phyloP scores from a whole-genome alignment of 306 rosid species.

The Fagus crenata region DNA sequence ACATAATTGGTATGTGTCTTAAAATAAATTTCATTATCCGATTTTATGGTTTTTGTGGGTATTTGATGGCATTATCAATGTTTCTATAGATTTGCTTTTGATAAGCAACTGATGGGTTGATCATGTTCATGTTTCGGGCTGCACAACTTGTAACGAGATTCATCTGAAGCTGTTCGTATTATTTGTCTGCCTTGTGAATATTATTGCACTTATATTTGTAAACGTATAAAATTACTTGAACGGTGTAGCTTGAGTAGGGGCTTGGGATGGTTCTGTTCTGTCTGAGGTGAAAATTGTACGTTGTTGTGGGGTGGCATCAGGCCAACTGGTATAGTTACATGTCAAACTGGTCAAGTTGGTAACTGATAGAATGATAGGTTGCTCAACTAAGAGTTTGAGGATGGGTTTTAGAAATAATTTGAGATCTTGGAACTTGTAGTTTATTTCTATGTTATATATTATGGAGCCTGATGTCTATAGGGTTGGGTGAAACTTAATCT shows the following conservation, averaged over 20 bases:
- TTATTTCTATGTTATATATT: conserved; percentile 5
- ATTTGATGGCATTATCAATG: background rate
- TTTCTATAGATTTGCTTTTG: background rate
- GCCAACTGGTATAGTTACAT: background rate
- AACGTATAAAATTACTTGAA: conserved; percentile 12
- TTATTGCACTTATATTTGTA: conserved; percentile 1
- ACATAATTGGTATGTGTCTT: background rate
- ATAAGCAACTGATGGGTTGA: background rate
- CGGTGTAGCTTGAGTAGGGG: background rate
- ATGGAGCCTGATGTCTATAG: conserved; percentile 10
- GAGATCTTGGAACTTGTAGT: conserved; percentile 14
- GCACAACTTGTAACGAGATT: background rate
- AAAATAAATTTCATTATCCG: background rate
- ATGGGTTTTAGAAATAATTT: background rate
- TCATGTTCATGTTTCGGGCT: background rate
- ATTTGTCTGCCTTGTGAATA: conserved; percentile 9
- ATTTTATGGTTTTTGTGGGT: background rate
- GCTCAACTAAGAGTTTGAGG: conserved; percentile 6
- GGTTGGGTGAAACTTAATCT: conserved; percentile 31
- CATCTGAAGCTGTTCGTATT: conserved; percentile 9
- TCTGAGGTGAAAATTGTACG: conserved; percentile 15
- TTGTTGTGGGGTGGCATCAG: background rate
- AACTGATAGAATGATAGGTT: background rate
- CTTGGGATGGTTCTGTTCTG: conserved; percentile 15
- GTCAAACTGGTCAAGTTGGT: conserved; percentile 5